phyloP scores from a whole-genome alignment of 495 filamentous ascomycete species.

The Penicillium daleae region DNA sequence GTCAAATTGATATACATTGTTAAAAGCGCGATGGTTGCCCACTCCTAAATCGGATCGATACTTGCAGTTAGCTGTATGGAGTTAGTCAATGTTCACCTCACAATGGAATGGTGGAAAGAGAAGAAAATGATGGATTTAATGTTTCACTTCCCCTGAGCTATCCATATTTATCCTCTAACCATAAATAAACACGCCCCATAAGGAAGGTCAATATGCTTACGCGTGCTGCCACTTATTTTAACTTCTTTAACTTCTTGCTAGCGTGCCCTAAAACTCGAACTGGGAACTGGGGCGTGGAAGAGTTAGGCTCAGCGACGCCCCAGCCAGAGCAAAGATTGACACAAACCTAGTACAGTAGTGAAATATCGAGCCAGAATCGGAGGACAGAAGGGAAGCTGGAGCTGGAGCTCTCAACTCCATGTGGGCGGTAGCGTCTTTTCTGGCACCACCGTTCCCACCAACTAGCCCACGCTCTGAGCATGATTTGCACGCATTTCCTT shows the following conservation, averaged over 20 bases:
- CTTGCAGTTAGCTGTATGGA: no score
- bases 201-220: slow-evolving; percentile 23
- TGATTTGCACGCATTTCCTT: slow-evolving; percentile 16
- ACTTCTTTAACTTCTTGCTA: slow-evolving; percentile 15
- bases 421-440: not conserved
- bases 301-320: slow-evolving; percentile 12
- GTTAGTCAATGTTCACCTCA: no score
- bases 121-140: slow-evolving; percentile 14
- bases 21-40: not conserved
- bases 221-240: slow-evolving; percentile 6
- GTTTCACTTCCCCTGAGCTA: slow-evolving; percentile 29
- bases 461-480: slow-evolving; percentile 4
- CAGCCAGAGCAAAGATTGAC: slow-evolving; percentile 17
- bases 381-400: not conserved
- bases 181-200: slow-evolving; percentile 5
- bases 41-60: slow-evolving; percentile 16
- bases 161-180: not conserved
- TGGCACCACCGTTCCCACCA: slow-evolving; percentile 9
- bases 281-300: not conserved
- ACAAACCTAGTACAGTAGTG: not conserved
- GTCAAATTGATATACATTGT: slow-evolving; percentile 2
- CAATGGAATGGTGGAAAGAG: not conserved
- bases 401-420: not conserved
- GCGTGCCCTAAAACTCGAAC: not conserved
- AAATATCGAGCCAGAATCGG: not conserved